A percentile compares a stretch with the other conserved stretches of the same genome.
phyloP scores from a whole-genome alignment of 2,329 filamentous ascomycete genomes.

The Thermochaetoides dissita region DNA sequence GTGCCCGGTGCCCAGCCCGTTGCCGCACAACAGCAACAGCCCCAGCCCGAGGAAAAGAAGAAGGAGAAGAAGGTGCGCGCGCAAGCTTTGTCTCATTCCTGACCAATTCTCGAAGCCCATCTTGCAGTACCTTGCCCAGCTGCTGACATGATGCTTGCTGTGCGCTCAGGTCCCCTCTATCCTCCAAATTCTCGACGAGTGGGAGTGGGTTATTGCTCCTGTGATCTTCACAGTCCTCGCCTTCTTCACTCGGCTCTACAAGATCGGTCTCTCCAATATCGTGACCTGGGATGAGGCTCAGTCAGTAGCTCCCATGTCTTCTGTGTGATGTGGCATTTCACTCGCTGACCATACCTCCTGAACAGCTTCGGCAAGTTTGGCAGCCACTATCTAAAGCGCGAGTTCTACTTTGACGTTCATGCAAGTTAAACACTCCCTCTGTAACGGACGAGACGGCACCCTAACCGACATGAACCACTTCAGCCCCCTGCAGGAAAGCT shows the following conservation, averaged over 20 bases:
- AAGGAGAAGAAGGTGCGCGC: conserved; percentile 41
- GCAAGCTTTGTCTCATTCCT: not conserved
- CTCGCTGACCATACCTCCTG: conserved; percentile 16
- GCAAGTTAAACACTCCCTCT: conserved; percentile 10
- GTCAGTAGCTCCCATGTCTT: conserved; percentile 28
- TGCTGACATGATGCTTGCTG: conserved; percentile 12
- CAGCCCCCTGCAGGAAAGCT: conserved; percentile 88
- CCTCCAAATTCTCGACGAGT: conserved; percentile 47
- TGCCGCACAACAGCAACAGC: conserved; percentile 21
- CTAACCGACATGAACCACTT: not conserved
- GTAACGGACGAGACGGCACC: not conserved
- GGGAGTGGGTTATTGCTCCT: conserved; percentile 48
- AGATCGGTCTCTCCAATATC: conserved; percentile 54
- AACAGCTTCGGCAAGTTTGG: conserved; percentile 87
- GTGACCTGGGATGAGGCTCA: conserved; percentile 57
- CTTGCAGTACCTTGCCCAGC: conserved; percentile 2
- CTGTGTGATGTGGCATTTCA: not conserved
- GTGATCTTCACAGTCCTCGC: conserved; percentile 47
- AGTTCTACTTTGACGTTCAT: conserved; percentile 87
- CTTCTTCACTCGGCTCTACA: conserved; percentile 54
- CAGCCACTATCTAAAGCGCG: conserved; percentile 95
- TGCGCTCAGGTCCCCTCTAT: conserved; percentile 36
- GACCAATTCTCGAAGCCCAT: not conserved
- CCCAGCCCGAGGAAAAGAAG: conserved; percentile 46
- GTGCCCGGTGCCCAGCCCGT: conserved; percentile 28